Base-by-base conservation (phyloP, 495 filamentous ascomycete species). In the Podospora anserina region DNA sequence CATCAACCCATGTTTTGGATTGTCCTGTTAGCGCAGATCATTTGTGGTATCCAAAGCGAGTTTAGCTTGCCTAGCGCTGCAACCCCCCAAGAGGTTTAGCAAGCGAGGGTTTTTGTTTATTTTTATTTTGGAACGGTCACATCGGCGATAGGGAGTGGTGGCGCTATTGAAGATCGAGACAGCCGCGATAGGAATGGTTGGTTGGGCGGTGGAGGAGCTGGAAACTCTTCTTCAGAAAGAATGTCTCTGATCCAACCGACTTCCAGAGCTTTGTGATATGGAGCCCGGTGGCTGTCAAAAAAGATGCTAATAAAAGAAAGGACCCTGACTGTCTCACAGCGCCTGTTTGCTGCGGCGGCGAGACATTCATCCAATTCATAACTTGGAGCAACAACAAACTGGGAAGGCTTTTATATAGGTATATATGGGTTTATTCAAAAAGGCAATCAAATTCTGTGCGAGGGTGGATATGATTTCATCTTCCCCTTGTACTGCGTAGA, bases 381-480 rank as follows among this genome's bases (percentile, higher is more conserved):
- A 49, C 4, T 4, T 32, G 4, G 30, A 49, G 13, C 7, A 13
- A 11, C 7, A 2, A 49, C 39, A 18, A 49, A 49, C 39, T 49
- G 39, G 39, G 39, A 49, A 49, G 39, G 9, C 39, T 49, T 49
- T 49, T 32, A 32, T 32, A 39, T 39, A 39, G 34, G 11, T 2
- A 49, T 49, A 49, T 13, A 49, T 11, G 13, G 7, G 30, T 32
- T 7, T 5, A 6, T 32, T 65, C 62, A 27, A 54, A 61, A 28
- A 53, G 56, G 55, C 61, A 58, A 39, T 65, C 27, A 23, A 54
- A 49, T 13, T 63, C 6, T 55, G 30, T 32, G 55, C 44, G 57
- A 39, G 59, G 23, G 57, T 26, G 39, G 44, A 18, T n/a, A 18
- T 63, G 64, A 69, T 66, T 66, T 64, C 60, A 5, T 60, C 55